Evolutionary conservation across 345 rosid species (phyloP).

Genomic region (Melaleuca quinquenervia): DNA sequence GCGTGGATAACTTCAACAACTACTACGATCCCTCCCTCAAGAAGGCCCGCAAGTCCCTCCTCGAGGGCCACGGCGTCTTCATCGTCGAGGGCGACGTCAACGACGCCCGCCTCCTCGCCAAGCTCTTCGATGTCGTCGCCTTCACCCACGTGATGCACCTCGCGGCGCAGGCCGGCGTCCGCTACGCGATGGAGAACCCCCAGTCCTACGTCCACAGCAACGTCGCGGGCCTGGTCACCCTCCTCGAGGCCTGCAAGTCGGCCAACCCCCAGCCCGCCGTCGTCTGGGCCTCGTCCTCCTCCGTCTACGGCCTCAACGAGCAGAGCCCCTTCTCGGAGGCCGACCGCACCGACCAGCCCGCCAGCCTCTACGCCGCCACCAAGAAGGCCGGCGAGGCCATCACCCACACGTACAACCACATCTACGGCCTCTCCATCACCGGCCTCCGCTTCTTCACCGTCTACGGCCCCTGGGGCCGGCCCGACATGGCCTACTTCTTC

Average conservation of each 20-base stretch:
- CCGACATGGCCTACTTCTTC: slow-evolving; percentile 30
- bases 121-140: slow-evolving; percentile 21
- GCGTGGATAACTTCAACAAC: slow-evolving; percentile 22
- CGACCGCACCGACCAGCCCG: slow-evolving; percentile 13
- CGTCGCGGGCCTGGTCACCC: slow-evolving; percentile 21
- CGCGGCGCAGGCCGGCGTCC: slow-evolving; percentile 31
- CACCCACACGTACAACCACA: slow-evolving; percentile 29
- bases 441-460: slow-evolving; percentile 28
- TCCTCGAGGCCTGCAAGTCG: slow-evolving; percentile 22
- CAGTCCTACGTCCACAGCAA: slow-evolving; percentile 21
- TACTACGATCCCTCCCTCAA: slow-evolving; percentile 27
- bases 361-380: slow-evolving; percentile 24
- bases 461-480: slow-evolving; percentile 30
- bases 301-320: slow-evolving; percentile 25
- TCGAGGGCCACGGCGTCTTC: slow-evolving; percentile 5
- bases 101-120: slow-evolving; percentile 22
- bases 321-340: slow-evolving; percentile 18
- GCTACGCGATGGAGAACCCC: slow-evolving; percentile 26
- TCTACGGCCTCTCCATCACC: slow-evolving; percentile 24
- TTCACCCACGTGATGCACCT: slow-evolving; percentile 31
- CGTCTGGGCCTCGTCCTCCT: slow-evolving; percentile 31
- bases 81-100: slow-evolving; percentile 21
- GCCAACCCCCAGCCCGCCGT: slow-evolving; percentile 23
- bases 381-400: slow-evolving; percentile 30
- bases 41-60: slow-evolving; percentile 9